Conservation (phyloP, 768 basidiomycete species). For the Sarcodon aspratus region DNA sequence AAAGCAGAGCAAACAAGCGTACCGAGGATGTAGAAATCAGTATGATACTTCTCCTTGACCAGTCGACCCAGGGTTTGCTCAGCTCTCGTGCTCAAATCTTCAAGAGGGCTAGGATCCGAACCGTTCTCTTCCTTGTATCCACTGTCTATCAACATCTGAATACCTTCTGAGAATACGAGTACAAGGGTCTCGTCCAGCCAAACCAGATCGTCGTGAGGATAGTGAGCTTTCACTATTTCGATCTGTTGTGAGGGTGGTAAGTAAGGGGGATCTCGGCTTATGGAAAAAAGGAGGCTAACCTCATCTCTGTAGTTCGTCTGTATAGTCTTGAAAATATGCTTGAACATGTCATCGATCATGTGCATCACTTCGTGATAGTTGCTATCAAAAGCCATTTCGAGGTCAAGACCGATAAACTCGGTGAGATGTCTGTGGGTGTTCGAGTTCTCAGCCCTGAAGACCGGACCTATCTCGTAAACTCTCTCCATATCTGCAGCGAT, state of each 20-base stretch:
- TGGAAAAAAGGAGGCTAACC: slow-evolving; percentile 29
- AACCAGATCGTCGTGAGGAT: slow-evolving; percentile 42
- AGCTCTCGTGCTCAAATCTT: slow-evolving; percentile 78
- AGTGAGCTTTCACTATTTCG: slow-evolving; percentile 33
- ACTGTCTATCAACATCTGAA: slow-evolving; percentile 37
- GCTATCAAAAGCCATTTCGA: slow-evolving; percentile 97
- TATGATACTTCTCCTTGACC: slow-evolving; percentile 87
- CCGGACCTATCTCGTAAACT: slow-evolving; percentile 93
- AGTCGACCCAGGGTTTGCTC: slow-evolving; percentile 89
- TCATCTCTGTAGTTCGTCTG: slow-evolving; percentile 66
- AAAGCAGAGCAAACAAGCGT: slow-evolving; percentile 18
- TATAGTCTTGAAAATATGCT: slow-evolving; percentile 78
- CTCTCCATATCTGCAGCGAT: slow-evolving; percentile 97
- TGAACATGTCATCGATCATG: slow-evolving; percentile 75
- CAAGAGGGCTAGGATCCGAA: slow-evolving; percentile 24
- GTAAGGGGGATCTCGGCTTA: background rate
- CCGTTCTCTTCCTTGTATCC: slow-evolving; percentile 26
- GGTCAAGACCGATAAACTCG: slow-evolving; percentile 95
- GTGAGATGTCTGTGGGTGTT: slow-evolving; percentile 98
- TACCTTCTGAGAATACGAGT: slow-evolving; percentile 37
- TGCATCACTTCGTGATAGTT: slow-evolving; percentile 98
- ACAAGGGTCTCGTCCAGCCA: slow-evolving; percentile 44
- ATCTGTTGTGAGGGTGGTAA: slow-evolving; percentile 9
- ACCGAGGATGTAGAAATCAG: slow-evolving; percentile 87
- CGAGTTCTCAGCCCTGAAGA: slow-evolving; percentile 96